Conservation (phyloP, 306 rosid species). For the Castanea crenata region DNA sequence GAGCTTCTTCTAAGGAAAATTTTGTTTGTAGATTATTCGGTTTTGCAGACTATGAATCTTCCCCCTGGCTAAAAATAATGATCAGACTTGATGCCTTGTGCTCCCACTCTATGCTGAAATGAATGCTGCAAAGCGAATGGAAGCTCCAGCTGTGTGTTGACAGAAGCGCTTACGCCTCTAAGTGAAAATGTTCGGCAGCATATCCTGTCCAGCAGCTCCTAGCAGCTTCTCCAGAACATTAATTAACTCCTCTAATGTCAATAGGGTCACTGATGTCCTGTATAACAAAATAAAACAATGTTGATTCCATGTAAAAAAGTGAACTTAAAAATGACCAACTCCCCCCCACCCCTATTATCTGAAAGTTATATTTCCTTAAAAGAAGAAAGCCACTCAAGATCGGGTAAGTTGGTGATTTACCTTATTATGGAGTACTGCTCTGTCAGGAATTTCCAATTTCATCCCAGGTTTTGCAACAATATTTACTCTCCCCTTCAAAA, state of each 20-base stretch:
- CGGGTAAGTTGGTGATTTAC: conserved; percentile 22
- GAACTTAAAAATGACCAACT: background rate
- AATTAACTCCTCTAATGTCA: conserved; percentile 28
- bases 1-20: conserved; percentile 2
- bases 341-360: background rate
- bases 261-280: conserved; percentile 56
- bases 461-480: conserved; percentile 57
- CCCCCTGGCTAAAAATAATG: too few relatives aligned
- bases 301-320: background rate
- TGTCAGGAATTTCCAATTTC: conserved; percentile 71
- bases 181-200: background rate
- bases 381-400: background rate
- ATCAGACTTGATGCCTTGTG: too few relatives aligned
- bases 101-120: too few relatives aligned
- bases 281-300: conserved; percentile 7
- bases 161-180: background rate
- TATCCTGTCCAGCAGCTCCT: background rate
- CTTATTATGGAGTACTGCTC: conserved; percentile 59
- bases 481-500: conserved; percentile 60
- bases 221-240: conserved; percentile 15
- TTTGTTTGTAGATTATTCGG: background rate
- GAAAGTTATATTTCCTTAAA: background rate
- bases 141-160: background rate
- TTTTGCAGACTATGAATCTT: background rate
- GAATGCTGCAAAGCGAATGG: background rate